Base-by-base conservation (phyloP, 192 early-diverging fungal genomes). In the Gigaspora rosea region DNA sequence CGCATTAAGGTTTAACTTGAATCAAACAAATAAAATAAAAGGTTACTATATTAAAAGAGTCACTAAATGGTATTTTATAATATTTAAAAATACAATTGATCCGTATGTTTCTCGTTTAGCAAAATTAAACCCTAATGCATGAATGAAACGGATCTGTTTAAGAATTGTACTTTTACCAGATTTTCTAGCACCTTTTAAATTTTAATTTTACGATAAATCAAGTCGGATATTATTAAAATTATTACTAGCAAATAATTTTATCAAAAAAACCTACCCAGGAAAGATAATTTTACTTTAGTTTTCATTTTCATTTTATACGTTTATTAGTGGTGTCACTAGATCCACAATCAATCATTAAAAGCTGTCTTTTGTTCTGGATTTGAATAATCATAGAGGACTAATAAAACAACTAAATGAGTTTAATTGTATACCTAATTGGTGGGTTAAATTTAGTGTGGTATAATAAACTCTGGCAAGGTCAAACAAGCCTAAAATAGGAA, bases 81-180 rank as follows among this genome's bases (percentile, higher is more conserved):
- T 93, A 85, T 98, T 98, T 75, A 89, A 92, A 80, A 95, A 96
- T 77, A 98, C 96, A 78, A 97, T 95, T 81, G 96, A 95, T 82
- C 91, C 94, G 87, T 96, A 97, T 51, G 93, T 91, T 79, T 94
- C 93, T 73, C 92, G 88, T 83, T 98, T 96, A 48, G 94, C 92
- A 46, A 85, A 81, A 71, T 89, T 92, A 84, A 95, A 98, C 8
- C 97, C 97, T 76, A 90, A 91, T 77, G 94, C 97, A 82, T 98
- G 96, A 76, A 98, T 97, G 67, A 98, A 88, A 82, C 94, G 95
- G 95, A 98, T 97, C 81, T 98, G 97, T 84, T 98, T 98, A 71
- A 98, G 85, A 78, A 98, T 96, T 46, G 97, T 98, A 62, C 91
- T 93, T 85, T 98, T 98, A 65, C 97, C 97, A 15, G 97, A 97